These are phyloP conservation scores for Neopestalotiopsis rosae DNA, from an alignment of 2,329 filamentous ascomycete species.

Conservation along the genomic window DNA sequence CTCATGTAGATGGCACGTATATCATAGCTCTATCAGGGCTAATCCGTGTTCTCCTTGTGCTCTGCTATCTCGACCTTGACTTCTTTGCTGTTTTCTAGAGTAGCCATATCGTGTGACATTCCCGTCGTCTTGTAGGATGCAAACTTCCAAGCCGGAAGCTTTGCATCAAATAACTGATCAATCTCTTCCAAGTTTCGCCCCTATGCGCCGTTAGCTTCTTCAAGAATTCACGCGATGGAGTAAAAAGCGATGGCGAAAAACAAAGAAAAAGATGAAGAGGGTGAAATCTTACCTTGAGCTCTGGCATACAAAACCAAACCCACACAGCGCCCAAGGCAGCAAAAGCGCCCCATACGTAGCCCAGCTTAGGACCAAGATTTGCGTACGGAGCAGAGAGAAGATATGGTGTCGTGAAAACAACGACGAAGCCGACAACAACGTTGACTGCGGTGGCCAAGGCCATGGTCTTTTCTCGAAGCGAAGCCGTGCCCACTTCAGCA, in stretches of 20 bases:
- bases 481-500: constrained; percentile 25
- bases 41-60: neutral
- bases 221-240: neutral
- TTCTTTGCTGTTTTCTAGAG: neutral
- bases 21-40: too few relatives aligned
- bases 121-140: constrained; percentile 23
- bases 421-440: constrained; percentile 26
- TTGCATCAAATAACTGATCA: constrained; percentile 23
- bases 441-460: constrained; percentile 27
- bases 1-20: too few relatives aligned
- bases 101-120: constrained; percentile 1
- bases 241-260: too few relatives aligned
- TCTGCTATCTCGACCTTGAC: neutral
- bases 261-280: neutral
- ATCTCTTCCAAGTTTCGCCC: constrained; percentile 27
- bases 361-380: constrained; percentile 16
- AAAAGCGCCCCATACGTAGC: constrained; percentile 23
- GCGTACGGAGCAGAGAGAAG: constrained; percentile 24
- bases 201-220: neutral
- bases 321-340: constrained; percentile 17
- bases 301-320: constrained; percentile 24
- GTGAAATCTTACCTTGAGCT: constrained; percentile 18
- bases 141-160: constrained; percentile 16
- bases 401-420: constrained; percentile 27
- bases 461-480: constrained; percentile 28